phyloP scores from a whole-genome alignment of 2,329 filamentous ascomycete genomes.

The Monosporascus sp. region DNA sequence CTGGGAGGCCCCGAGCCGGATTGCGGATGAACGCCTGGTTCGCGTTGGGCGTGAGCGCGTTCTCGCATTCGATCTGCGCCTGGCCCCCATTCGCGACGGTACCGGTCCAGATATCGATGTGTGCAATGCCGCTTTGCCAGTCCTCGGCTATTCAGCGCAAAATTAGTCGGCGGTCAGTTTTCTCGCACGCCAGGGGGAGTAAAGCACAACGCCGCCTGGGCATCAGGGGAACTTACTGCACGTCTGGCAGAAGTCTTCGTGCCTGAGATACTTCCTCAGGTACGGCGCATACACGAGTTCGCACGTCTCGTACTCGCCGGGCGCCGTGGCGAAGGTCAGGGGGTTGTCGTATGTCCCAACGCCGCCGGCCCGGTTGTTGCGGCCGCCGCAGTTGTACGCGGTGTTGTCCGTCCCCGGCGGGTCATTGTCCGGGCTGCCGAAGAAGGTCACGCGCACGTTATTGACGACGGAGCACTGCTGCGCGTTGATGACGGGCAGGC shows the following conservation, averaged over 20 bases:
- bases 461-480: conserved; percentile 14
- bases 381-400: conserved; percentile 31
- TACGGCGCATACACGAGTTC: conserved; percentile 41
- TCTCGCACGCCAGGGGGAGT: not conserved
- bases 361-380: conserved; percentile 32
- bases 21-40: conserved; percentile 24
- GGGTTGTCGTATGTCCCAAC: conserved; percentile 36
- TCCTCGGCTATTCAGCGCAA: conserved; percentile 7
- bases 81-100: conserved; percentile 26
- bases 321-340: conserved; percentile 36
- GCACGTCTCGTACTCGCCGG: conserved; percentile 34
- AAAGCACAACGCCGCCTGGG: no score
- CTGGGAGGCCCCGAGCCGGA: conserved; percentile 23
- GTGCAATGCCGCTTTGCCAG: conserved; percentile 19
- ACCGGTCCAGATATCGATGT: conserved; percentile 36
- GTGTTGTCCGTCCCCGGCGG: conserved; percentile 28
- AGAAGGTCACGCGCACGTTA: conserved; percentile 32
- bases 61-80: conserved; percentile 31
- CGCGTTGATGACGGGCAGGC: not conserved
- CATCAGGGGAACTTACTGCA: conserved; percentile 14
- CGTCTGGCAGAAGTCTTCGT: conserved; percentile 19
- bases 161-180: no score
- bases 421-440: conserved; percentile 34
- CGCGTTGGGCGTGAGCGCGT: conserved; percentile 25
- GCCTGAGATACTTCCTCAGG: conserved; percentile 36